Base-by-base conservation (phyloP, 1,284 basidiomycete genomes). In the Naganishia liquefaciens region DNA sequence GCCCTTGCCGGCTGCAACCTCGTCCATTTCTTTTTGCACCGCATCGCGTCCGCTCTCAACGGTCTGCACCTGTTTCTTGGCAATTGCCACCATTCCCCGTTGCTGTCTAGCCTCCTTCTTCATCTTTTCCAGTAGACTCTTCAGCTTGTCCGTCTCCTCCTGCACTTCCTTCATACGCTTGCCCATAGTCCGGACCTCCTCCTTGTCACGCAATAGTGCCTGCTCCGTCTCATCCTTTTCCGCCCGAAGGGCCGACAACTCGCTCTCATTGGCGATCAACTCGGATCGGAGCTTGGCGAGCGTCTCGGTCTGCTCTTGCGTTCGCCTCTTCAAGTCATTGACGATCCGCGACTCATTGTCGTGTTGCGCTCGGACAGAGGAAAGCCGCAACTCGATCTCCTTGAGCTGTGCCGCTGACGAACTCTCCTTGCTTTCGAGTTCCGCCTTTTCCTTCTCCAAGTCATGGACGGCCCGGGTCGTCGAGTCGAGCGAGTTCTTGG, bases 91-190 rank as follows among this genome's bases (percentile, higher is more conserved):
- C 64, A 96, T 82, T 15, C 95, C 96, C 78, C 93, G 96, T 79
- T 98, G 93, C 76, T 96, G 92, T 75, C 96, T 88, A 0, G 90
- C 91, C 55, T 98, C 93, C 80, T 93, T 97, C 81, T 88, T 93
- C 53, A 87, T 77, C 80, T 91, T 94, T 77, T 98, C 96, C 47
- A 93, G 81, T 69, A 90, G 86, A 10, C 80, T 82, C 79, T 90
- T 93, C 63, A 90, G 77, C 9, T 80, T 77, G 51, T 88, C 86
- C 49, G 88, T 88, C 77, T 93, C 87, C 65, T 87, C 84, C 28
- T 88, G 86, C 19, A 88, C 84, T 74, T 94, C 91, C 27, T 87
- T 83, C 88, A 98, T 92, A 73, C 85, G 87, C 70, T 87, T 86
- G 74, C 97, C 89, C 67, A 97, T 80, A 33, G 88, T 90, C 46